These are phyloP conservation scores for Cryphonectria radicalis DNA, from an alignment of 2,329 filamentous ascomycete species.

Conservation along the genomic window DNA sequence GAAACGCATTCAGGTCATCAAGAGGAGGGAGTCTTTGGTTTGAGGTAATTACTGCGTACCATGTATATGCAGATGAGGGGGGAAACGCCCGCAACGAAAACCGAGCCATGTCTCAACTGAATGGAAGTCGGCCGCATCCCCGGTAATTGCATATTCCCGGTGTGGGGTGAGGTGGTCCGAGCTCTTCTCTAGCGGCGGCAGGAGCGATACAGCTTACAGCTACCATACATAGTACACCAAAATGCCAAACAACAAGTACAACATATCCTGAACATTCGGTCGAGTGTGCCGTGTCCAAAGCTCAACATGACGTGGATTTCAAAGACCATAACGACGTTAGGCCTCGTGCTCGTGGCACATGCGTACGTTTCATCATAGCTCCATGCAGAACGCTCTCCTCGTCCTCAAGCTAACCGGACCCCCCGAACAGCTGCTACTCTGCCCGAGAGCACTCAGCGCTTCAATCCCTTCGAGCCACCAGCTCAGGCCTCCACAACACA, in stretches of 20 bases:
- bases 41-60: neutral
- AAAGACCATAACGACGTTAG: constrained; percentile 71
- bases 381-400: constrained; percentile 14
- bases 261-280: neutral
- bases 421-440: constrained; percentile 79
- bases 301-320: constrained; percentile 71
- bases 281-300: neutral
- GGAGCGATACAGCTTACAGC: neutral
- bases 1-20: neutral
- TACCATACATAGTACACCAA: neutral
- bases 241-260: neutral
- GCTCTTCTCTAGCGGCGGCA: constrained; percentile 15
- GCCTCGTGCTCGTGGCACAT: constrained; percentile 79
- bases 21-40: neutral
- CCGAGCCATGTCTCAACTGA: neutral
- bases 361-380: constrained; percentile 65
- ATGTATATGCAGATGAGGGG: neutral
- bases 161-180: constrained; percentile 17
- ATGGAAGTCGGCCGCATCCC: constrained; percentile 12
- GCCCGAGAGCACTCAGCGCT: constrained; percentile 88
- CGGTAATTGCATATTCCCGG: constrained; percentile 23
- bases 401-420: constrained; percentile 28
- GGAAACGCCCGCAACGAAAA: no score
- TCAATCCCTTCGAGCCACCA: constrained; percentile 58
- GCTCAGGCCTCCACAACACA: constrained; percentile 49